Percentiles rank a stretch among this genome's conserved stretches.
phyloP scores from a whole-genome alignment of 345 rosid genomes.

The Anastatica hierochuntica region DNA sequence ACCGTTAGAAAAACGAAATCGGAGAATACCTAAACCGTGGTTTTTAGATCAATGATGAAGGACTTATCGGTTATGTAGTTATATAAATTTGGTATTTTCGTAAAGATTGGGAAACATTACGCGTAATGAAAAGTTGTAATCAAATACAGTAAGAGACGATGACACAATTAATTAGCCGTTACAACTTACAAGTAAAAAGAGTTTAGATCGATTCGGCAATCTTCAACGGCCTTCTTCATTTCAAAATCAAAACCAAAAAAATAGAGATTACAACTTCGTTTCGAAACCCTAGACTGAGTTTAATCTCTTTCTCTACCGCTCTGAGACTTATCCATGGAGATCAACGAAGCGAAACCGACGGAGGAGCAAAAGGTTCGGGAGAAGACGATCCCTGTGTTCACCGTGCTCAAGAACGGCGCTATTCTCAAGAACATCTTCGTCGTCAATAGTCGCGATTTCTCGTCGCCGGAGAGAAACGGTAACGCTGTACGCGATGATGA shows the following conservation, averaged over 20 bases:
- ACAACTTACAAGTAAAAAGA: no score
- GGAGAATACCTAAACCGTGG: no score
- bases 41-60: no score
- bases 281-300: background rate
- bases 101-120: no score
- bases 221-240: background rate
- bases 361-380: conserved; percentile 18
- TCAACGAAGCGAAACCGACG: conserved; percentile 10
- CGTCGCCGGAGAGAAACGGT: conserved; percentile 9
- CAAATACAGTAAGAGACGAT: no score
- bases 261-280: background rate
- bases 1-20: no score
- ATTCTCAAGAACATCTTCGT: conserved; percentile 83
- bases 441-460: conserved; percentile 31
- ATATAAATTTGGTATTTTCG: no score
- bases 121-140: no score
- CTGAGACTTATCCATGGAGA: conserved; percentile 21
- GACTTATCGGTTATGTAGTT: no score
- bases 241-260: no score
- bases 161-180: no score
- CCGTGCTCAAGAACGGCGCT: conserved; percentile 64
- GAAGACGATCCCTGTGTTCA: conserved; percentile 65
- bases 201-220: no score
- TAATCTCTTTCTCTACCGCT: background rate
- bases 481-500: conserved; percentile 3